Percentiles rank a stretch among this genome's conserved stretches.
Conservation (phyloP, 2,329 filamentous ascomycete genomes). For the Dactylellina drechsleri region DNA sequence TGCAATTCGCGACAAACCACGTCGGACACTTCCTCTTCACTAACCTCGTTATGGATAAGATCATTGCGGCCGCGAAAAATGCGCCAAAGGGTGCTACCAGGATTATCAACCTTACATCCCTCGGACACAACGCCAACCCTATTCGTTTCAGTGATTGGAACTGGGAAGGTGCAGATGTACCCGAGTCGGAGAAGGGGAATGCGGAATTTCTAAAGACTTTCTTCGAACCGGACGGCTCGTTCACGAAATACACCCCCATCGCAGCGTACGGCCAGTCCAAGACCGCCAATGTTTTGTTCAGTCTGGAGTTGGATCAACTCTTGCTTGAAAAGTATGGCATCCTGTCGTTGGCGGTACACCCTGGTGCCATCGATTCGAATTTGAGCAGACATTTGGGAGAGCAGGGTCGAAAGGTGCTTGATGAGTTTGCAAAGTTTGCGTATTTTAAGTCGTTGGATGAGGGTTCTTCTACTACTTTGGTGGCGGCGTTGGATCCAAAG, state of each 20-base stretch:
- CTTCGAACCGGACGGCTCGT: slow-evolving; percentile 20
- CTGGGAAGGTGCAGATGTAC: slow-evolving; percentile 60
- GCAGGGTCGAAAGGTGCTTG: slow-evolving; percentile 9
- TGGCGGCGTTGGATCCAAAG: slow-evolving; percentile 63
- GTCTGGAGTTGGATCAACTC: slow-evolving; percentile 61
- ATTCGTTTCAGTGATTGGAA: slow-evolving; percentile 65
- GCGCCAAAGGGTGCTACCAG: slow-evolving; percentile 44
- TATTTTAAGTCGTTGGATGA: slow-evolving; percentile 61
- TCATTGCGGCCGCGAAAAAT: slow-evolving; percentile 46
- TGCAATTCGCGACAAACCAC: slow-evolving; percentile 62
- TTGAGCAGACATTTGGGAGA: slow-evolving; percentile 21
- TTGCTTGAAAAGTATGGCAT: slow-evolving; percentile 60
- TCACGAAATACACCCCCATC: slow-evolving; percentile 60
- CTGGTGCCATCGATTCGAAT: slow-evolving; percentile 59
- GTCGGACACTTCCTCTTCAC: slow-evolving; percentile 63
- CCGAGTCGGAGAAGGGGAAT: slow-evolving; percentile 30
- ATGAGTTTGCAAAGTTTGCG: slow-evolving; percentile 7
- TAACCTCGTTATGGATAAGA: slow-evolving; percentile 61
- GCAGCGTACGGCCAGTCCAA: slow-evolving; percentile 67
- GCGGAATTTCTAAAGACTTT: slow-evolving; percentile 19
- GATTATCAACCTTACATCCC: slow-evolving; percentile 65
- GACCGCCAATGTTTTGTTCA: slow-evolving; percentile 66
- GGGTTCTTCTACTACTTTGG: slow-evolving; percentile 62
- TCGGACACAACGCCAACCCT: slow-evolving; percentile 63
- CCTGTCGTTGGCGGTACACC: slow-evolving; percentile 63